Evolutionary conservation across 805 yeast species (phyloP).

Genomic region (Lipomyces kockii): DNA sequence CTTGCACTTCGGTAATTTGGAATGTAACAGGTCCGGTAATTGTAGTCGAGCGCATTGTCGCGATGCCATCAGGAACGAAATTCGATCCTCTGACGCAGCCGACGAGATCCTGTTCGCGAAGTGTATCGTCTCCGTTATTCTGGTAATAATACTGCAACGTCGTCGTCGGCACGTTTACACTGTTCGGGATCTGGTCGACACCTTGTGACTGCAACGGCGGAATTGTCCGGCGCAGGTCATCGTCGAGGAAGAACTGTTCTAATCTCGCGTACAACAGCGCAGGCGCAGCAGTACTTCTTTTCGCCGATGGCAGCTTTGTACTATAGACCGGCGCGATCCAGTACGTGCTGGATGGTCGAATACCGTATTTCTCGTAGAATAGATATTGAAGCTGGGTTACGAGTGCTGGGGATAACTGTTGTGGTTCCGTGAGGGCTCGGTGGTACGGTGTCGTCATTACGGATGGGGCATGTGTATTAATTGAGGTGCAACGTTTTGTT

Average conservation of each 20-base stretch:
- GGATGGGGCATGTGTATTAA: not conserved
- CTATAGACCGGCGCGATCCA: slow-evolving; percentile 18
- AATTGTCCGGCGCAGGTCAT: slow-evolving; percentile 12
- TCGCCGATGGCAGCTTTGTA: not conserved
- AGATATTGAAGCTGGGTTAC: slow-evolving; percentile 2
- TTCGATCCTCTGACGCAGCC: slow-evolving; percentile 12
- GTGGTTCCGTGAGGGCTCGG: not conserved
- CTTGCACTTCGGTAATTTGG: slow-evolving; percentile 29
- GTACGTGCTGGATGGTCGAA: slow-evolving; percentile 12
- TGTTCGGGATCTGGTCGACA: not conserved
- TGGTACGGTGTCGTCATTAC: not conserved
- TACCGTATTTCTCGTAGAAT: slow-evolving; percentile 18
- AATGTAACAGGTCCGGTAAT: slow-evolving; percentile 24
- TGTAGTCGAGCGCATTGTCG: slow-evolving; percentile 4
- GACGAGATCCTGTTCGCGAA: slow-evolving; percentile 10
- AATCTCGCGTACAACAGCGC: slow-evolving; percentile 8
- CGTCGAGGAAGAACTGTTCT: slow-evolving; percentile 18
- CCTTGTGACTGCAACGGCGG: slow-evolving; percentile 10
- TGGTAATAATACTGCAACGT: slow-evolving; percentile 9
- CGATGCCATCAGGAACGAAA: slow-evolving; percentile 13
- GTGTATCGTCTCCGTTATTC: not conserved
- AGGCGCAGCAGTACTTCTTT: not conserved
- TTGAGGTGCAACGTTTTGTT: not conserved
- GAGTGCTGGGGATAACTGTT: not conserved
- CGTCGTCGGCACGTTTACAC: not conserved